Base-by-base conservation (phyloP, 1,284 basidiomycete species). In the Ceratobasidium sp. region DNA sequence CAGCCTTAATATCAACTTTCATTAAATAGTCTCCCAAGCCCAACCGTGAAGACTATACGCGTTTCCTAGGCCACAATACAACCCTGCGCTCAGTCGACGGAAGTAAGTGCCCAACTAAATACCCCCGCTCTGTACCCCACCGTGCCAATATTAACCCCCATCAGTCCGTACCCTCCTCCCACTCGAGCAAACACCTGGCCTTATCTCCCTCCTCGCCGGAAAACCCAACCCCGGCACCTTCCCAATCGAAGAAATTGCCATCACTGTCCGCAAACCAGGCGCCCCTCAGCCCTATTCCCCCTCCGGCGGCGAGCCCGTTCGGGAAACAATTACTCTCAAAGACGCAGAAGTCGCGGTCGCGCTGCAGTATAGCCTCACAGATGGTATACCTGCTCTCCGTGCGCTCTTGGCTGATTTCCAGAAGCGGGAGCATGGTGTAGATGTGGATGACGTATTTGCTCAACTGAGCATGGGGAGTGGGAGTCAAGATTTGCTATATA, bases 201-300 rank as follows among this genome's bases (percentile, higher is more conserved):
- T 97, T 77, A 91, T 98, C 73, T 96, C 95, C 19, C 87, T 98
- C 75, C 88, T 96, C n/a, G 91, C 91, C 0, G 92, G 92, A 54
- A 93, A 93, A 83, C 97, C 97, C 31, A 97, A 97, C 81, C 88
- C 92, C n/a, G 84, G 87, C 3, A 94, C 94, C 19, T 99, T 98
- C 84, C 97, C 97, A 0, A 93, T 99, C 82, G 90, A 90, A 7
- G 89, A 90, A 1, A 83, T 98, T 77, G 89, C 87, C 60, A 87
- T 93, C 79, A 88, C 85, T 9, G 83, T 82, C 33, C 85, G 85
- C 22, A 86, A 86, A 24, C 90, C 88, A 0, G 82, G 79, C n/a
- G 77, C 77, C 29, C 78, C 77, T 15, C 69, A 73, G 27, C 71
- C 72, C n/a, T 64, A 64, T 27, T 36, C 62, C 48, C 64, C 36